Evolutionary conservation across 148 eudicot species (phyloP).

Genomic region (Amaranthus cruentus): DNA sequence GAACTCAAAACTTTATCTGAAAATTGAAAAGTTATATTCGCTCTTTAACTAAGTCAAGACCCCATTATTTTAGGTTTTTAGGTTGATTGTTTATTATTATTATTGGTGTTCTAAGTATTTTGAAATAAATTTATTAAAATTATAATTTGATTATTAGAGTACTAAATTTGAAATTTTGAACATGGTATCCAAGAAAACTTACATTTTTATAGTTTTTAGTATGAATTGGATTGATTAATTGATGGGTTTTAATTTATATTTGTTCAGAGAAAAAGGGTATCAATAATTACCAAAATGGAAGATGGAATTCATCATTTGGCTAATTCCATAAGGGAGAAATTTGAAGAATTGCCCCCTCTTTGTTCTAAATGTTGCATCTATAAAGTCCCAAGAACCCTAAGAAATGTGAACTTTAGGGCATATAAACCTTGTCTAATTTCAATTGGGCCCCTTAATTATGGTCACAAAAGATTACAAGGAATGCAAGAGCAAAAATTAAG

Average conservation of each 20-base stretch:
- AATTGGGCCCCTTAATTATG: conserved; percentile 23
- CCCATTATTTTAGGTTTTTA: background rate
- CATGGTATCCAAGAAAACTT: conserved; percentile 23
- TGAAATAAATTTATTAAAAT: too few relatives aligned
- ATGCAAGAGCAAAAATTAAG: conserved; percentile 30
- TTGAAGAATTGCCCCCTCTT: conserved; percentile 22
- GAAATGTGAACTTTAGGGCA: conserved; percentile 25
- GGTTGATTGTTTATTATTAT: too few relatives aligned
- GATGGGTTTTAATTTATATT: conserved; percentile 9
- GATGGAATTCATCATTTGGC: conserved; percentile 29
- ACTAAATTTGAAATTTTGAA: background rate
- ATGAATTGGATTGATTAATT: conserved; percentile 9
- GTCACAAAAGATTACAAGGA: conserved; percentile 3
- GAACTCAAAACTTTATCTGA: too few relatives aligned
- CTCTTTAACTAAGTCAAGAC: too few relatives aligned
- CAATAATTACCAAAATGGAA: conserved; percentile 14
- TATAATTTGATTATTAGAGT: too few relatives aligned
- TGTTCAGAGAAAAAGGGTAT: conserved; percentile 25
- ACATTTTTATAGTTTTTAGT: conserved; percentile 11
- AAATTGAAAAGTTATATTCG: too few relatives aligned
- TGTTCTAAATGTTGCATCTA: conserved; percentile 35
- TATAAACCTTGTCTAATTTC: conserved; percentile 28
- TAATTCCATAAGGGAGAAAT: conserved; percentile 24
- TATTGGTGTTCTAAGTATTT: too few relatives aligned
- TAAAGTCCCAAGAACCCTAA: conserved; percentile 25